These are phyloP conservation scores for Leucosporidium yakuticum DNA, from an alignment of 768 basidiomycete species.

Conservation along the genomic window DNA sequence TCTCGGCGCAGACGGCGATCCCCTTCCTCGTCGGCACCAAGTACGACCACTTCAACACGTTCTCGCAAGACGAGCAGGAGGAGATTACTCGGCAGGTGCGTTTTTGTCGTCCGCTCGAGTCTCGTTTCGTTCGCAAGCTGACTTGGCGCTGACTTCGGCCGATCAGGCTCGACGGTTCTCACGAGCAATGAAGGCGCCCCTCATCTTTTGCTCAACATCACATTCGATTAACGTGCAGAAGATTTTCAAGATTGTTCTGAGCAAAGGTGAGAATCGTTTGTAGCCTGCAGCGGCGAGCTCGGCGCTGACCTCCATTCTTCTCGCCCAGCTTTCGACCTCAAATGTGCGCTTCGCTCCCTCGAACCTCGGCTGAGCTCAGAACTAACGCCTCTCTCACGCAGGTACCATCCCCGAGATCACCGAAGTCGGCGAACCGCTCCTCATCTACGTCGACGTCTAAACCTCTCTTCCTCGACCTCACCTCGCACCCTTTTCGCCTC, in stretches of 20 bases:
- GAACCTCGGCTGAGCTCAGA: background rate
- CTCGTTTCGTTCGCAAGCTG: background rate
- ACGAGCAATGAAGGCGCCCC: slow-evolving; percentile 97
- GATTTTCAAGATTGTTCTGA: slow-evolving; percentile 94
- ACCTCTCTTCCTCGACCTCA: background rate
- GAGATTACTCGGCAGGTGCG: slow-evolving; percentile 94
- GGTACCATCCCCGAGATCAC: slow-evolving; percentile 81
- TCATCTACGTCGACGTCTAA: slow-evolving; percentile 56
- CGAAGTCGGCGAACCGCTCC: slow-evolving; percentile 88
- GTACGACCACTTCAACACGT: slow-evolving; percentile 92
- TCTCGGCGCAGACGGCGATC: slow-evolving; percentile 73
- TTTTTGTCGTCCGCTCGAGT: background rate
- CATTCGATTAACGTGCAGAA: slow-evolving; percentile 99
- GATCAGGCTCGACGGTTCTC: slow-evolving; percentile 90
- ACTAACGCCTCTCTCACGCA: background rate
- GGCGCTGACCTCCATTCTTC: background rate
- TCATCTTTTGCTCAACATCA: slow-evolving; percentile 98
- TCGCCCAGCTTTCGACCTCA: slow-evolving; percentile 77
- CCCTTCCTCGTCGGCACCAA: slow-evolving; percentile 98
- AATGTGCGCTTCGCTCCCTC: slow-evolving; percentile 58
- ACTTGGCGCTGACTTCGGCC: too few species aligned
- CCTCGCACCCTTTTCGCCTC: background rate
- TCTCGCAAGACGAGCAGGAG: slow-evolving; percentile 95
- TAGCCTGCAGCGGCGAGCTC: background rate
- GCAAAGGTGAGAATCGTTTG: slow-evolving; percentile 50